Evolutionary conservation across 352 stramenopile genomes (phyloP), one percentile per base, ranked within the genome.

Genomic region (Phytopythium delawarense): DNA sequence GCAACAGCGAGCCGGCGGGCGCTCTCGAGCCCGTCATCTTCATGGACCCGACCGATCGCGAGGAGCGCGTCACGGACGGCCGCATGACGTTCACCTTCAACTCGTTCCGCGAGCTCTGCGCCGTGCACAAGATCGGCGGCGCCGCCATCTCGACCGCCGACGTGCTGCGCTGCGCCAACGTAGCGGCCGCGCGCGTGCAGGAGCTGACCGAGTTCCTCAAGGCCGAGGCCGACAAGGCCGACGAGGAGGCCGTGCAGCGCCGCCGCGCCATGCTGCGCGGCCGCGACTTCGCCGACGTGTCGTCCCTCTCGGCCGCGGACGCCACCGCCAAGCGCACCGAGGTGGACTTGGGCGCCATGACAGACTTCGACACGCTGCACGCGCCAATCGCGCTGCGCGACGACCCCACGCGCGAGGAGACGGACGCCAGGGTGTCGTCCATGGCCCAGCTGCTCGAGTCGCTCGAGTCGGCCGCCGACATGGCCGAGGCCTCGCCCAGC

Each of bases 31-130:
- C 78, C 18, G 69, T 96, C 21, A 80, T 94, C 32, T 90, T 96
- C 51, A 84, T 97, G 64, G 92, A 98, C 68, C 91, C 91, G 20
- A 96, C 84, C 7, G 84, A 96, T 63, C 81, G 80, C 34, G 92
- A 98, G 63, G 92, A 98, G 74, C 80, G 79, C 35, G 84, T 96
- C 50, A 92, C 89, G 30, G 89, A 97, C 56, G 92, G 81, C 59
- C 76, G 70, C 30, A 84, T 94, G 62, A 97, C 84, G 21, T 96
- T 97, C 69, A 94, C 89, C 34, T 90, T 97, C 63, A 97, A 97
- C 63, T 94, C 86, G 50, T 96, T 97, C 73, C 84, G 88, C 20
- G 91, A 98, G 69, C 72, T 98, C 35, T 96, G 90, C 61, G 82
- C 84, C 12, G 78, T 97, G 59, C 87, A 95, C 70, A 96, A 97